Evolutionary conservation across 2,329 filamentous ascomycete species (phyloP).

Genomic region (Myriosclerotinia scirpicola): DNA sequence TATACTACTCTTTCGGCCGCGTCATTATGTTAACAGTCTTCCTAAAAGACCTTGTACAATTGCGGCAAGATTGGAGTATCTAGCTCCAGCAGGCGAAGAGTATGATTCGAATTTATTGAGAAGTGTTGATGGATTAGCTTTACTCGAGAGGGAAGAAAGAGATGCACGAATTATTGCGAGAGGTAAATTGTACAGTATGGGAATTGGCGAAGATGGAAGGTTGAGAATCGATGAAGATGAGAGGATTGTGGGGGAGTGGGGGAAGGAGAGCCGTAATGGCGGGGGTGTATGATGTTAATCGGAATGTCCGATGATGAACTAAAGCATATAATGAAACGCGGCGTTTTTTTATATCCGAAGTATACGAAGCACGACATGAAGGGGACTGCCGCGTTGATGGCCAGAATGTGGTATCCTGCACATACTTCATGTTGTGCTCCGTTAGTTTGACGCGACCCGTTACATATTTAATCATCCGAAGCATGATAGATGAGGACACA

Average conservation of each 20-base stretch:
- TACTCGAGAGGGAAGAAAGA: constrained; percentile 38
- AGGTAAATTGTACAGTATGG: constrained; percentile 41
- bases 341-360: background rate
- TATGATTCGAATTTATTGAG: constrained; percentile 41
- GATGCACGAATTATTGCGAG: constrained; percentile 39
- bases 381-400: background rate
- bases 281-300: background rate
- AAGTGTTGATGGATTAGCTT: constrained; percentile 44
- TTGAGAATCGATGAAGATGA: constrained; percentile 33
- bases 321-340: background rate
- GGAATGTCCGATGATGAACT: background rate
- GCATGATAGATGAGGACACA: background rate
- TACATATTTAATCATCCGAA: background rate
- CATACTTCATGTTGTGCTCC: background rate
- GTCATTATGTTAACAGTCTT: background rate
- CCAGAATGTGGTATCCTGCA: too few relatives aligned
- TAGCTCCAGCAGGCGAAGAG: background rate
- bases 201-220: constrained; percentile 39
- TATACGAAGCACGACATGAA: background rate
- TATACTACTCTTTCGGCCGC: background rate
- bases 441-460: background rate
- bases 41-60: background rate
- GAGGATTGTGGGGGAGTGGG: constrained; percentile 21
- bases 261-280: background rate
- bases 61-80: background rate